Evolutionary conservation across 2,329 filamentous ascomycete genomes (phyloP), one percentile per base, ranked within the genome.

Genomic region (Chalaropsis ovoidea): DNA sequence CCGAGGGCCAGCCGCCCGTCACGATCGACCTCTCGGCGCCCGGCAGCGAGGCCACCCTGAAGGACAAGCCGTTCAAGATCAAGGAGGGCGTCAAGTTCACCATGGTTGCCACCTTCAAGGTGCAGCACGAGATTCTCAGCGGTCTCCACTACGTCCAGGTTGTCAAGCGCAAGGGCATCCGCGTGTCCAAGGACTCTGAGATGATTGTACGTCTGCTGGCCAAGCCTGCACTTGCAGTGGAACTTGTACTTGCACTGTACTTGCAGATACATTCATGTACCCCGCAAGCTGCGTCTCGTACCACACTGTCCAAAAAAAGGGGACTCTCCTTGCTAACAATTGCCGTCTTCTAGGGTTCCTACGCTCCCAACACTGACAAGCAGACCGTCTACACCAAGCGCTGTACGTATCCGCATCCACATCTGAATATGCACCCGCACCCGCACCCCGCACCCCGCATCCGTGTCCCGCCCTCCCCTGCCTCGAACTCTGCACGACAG

Each of bases 71-170:
- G 15, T 99, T 99, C 81, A 93, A 84, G 74, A 96, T 99, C 80
- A 99, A 97, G 82, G 94, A 97, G 77, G 91, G 90, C 65, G 85
- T 88, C 71, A 88, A 85, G 71, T 99, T 97, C 80, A 90, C 88
- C 77, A 97, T 97, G 89, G 91, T 89, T 75, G 92, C 88, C 67
- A 84, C 85, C 69, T 99, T 97, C 82, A 88, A 92, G 79, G 94
- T 99, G 58, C 91, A 99, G 81, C 91, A 96, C 76, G 89, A 97
- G 77, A 93, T 99, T 70, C 83, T 97, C 65, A 94, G 89, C 71
- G 94, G 94, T 58, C 79, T 99, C 74, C 95, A 96, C 79, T 99
- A 97, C 76, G 84, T 99, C 67, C 94, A 99, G 79, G 83, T 91
- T 49, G 89, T 96, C 69, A 95, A 94, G 82, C 83, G 92, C 71